phyloP scores from a whole-genome alignment of 1,139 yeast species.

The Taphrina deformans region DNA sequence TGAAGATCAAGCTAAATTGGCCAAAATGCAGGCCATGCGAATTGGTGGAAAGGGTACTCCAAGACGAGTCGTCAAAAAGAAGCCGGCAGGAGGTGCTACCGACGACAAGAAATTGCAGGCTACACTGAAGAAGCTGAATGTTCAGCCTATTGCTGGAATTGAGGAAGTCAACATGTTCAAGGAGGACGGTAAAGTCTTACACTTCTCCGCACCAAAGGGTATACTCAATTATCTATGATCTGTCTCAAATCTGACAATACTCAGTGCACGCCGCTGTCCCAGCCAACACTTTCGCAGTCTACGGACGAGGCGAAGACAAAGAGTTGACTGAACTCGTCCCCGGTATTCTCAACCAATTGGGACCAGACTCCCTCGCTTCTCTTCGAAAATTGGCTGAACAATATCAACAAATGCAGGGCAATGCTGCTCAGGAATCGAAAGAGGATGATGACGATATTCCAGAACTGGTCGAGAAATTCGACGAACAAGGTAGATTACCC shows the following conservation, averaged over 20 bases:
- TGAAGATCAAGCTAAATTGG: slow-evolving; percentile 44
- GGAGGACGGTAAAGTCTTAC: slow-evolving; percentile 94
- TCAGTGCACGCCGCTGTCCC: slow-evolving; percentile 90
- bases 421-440: slow-evolving; percentile 50
- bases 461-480: slow-evolving; percentile 59
- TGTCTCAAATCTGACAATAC: no score
- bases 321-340: slow-evolving; percentile 91
- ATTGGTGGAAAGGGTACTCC: slow-evolving; percentile 54
- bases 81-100: slow-evolving; percentile 62
- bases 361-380: slow-evolving; percentile 91
- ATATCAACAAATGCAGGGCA: slow-evolving; percentile 52
- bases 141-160: slow-evolving; percentile 81
- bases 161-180: slow-evolving; percentile 98
- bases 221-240: neutral
- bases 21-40: slow-evolving; percentile 49
- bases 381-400: slow-evolving; percentile 89
- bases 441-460: slow-evolving; percentile 65
- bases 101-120: slow-evolving; percentile 90
- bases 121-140: slow-evolving; percentile 84
- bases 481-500: slow-evolving; percentile 29
- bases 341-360: slow-evolving; percentile 91
- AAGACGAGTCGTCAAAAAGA: slow-evolving; percentile 75
- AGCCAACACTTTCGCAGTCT: slow-evolving; percentile 89
- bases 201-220: slow-evolving; percentile 58
- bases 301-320: slow-evolving; percentile 95